phyloP scores from a whole-genome alignment of 306 rosid species.

The Dryas drummondii region DNA sequence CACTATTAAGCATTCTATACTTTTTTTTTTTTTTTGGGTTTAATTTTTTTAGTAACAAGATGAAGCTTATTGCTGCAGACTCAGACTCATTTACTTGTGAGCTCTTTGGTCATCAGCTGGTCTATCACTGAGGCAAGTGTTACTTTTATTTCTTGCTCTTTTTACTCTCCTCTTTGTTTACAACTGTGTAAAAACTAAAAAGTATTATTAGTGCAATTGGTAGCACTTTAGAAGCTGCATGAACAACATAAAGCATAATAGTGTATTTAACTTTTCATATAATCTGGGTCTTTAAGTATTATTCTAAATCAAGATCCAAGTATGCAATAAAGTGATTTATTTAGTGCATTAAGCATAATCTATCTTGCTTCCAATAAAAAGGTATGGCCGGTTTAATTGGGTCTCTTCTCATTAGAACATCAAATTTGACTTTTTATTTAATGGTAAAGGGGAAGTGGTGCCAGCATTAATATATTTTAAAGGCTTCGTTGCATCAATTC shows the following conservation, averaged over 20 bases:
- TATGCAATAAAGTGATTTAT: not conserved
- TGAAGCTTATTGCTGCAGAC: conserved; percentile 42
- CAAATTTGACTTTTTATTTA: not conserved
- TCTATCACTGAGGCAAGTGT: conserved; percentile 81
- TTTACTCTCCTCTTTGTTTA: not conserved
- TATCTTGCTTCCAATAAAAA: not conserved
- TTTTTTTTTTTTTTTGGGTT: not conserved
- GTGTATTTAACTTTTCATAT: not conserved
- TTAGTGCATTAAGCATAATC: not conserved
- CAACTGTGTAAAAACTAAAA: conserved; percentile 2
- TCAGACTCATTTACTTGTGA: conserved; percentile 56
- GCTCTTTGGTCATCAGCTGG: conserved; percentile 74
- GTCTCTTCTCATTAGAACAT: not conserved
- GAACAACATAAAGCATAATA: not conserved
- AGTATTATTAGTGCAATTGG: not conserved
- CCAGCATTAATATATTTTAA: not conserved
- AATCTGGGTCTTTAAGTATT: not conserved
- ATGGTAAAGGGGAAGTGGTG: not conserved
- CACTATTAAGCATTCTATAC: not conserved
- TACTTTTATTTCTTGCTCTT: conserved; percentile 17
- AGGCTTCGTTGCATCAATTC: too few relatives aligned
- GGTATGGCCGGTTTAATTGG: not conserved
- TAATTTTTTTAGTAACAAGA: conserved; percentile 10
- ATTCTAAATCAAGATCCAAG: not conserved
- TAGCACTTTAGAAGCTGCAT: not conserved